Conservation (phyloP, 1,284 basidiomycete genomes). For the Meira miltonrushii region DNA sequence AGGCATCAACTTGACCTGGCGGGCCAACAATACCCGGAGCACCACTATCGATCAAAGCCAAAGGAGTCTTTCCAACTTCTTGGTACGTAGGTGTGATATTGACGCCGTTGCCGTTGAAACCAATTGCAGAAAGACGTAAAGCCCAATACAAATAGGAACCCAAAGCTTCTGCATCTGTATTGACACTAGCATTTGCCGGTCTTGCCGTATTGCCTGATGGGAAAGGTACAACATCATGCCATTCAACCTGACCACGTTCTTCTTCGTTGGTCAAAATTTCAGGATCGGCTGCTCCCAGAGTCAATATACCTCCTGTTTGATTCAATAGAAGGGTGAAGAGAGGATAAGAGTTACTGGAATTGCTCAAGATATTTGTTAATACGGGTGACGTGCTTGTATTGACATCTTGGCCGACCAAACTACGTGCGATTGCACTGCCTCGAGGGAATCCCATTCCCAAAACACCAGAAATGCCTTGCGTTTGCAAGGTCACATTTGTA, state of each 20-base stretch:
- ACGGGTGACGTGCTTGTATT: conserved; percentile 18
- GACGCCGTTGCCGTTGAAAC: conserved; percentile 63
- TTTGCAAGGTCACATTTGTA: conserved; percentile 52
- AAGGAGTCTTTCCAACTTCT: conserved; percentile 59
- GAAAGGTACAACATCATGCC: conserved; percentile 31
- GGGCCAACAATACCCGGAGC: conserved; percentile 74
- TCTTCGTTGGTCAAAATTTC: conserved; percentile 8
- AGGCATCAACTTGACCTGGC: conserved; percentile 67
- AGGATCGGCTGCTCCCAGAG: conserved; percentile 27
- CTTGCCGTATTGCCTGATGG: conserved; percentile 20
- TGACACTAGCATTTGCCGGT: conserved; percentile 19
- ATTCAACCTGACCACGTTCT: conserved; percentile 19
- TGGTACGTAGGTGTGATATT: conserved; percentile 66
- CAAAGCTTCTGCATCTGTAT: conserved; percentile 18
- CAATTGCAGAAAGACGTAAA: conserved; percentile 62
- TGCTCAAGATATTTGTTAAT: conserved; percentile 16
- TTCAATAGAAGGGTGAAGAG: conserved; percentile 25
- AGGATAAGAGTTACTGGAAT: conserved; percentile 23
- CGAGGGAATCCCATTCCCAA: conserved; percentile 55
- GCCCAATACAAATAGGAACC: conserved; percentile 70
- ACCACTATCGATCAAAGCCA: conserved; percentile 76
- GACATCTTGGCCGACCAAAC: conserved; percentile 5
- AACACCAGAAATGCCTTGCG: conserved; percentile 53
- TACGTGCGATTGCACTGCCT: conserved; percentile 21
- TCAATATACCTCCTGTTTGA: conserved; percentile 15